Conservation (phyloP, 345 rosid genomes). For the Salix arbutifolia region DNA sequence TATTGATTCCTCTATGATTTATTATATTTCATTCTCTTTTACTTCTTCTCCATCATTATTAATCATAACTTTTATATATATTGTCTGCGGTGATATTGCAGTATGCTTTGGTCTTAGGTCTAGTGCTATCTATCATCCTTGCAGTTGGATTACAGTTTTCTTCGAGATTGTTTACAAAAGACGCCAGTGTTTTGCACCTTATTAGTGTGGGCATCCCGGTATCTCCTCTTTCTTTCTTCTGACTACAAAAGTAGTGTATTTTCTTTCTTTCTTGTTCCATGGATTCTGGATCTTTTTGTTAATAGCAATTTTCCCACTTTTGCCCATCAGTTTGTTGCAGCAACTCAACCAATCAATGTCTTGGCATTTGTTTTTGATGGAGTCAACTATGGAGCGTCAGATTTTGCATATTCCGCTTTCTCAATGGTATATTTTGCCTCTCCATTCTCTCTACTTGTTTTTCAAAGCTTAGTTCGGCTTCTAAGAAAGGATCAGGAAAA, state of each 20-base stretch:
- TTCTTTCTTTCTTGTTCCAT: background rate
- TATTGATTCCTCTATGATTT: too few species aligned
- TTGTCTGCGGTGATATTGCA: background rate
- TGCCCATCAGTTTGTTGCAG: constrained; percentile 21
- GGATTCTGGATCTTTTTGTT: background rate
- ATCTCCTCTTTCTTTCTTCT: background rate
- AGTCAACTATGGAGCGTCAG: constrained; percentile 29
- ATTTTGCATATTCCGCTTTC: constrained; percentile 26
- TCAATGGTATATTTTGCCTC: constrained; percentile 20
- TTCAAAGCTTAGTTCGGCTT: background rate
- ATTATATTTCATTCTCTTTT: too few species aligned
- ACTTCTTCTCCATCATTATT: background rate
- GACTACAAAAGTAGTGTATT: background rate
- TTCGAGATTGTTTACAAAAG: constrained; percentile 16
- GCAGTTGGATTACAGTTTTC: constrained; percentile 15
- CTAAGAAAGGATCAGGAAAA: background rate
- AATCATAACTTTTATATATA: background rate
- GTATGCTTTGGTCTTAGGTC: constrained; percentile 23
- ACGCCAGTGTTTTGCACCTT: constrained; percentile 11
- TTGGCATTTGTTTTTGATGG: constrained; percentile 32
- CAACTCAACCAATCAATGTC: constrained; percentile 26
- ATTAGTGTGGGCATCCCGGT: constrained; percentile 21
- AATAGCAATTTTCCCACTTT: background rate
- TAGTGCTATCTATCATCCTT: constrained; percentile 12
- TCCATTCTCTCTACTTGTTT: too few species aligned